Percentiles rank a stretch among this genome's conserved stretches.
Evolutionary conservation across 108 stramenopile species (phyloP).

Genomic region (Skeletonema tropicum): DNA sequence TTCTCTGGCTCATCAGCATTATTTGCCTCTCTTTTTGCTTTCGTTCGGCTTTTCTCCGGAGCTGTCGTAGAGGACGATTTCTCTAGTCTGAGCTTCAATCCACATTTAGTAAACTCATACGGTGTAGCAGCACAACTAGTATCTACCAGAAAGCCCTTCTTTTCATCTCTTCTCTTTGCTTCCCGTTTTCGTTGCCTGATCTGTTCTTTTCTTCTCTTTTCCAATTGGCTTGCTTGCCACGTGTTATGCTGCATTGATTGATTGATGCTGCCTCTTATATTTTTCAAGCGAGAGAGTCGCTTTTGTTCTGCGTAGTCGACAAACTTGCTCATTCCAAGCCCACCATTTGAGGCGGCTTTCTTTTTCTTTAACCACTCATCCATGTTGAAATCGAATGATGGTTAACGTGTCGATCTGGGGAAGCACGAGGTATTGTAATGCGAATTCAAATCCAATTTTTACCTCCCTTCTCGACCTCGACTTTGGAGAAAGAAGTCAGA

Average conservation of each 20-base stretch:
- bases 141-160: conserved; percentile 39
- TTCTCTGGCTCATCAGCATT: background rate
- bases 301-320: conserved; percentile 41
- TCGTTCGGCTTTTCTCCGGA: background rate
- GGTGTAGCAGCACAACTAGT: conserved; percentile 16
- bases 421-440: too few species aligned
- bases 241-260: conserved; percentile 32
- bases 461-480: too few species aligned
- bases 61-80: background rate
- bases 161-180: conserved; percentile 13
- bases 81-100: conserved; percentile 36
- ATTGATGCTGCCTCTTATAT: conserved; percentile 26
- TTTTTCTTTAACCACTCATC: conserved; percentile 32
- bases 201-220: conserved; percentile 45
- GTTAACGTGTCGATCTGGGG: too few species aligned
- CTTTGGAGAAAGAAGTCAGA: too few species aligned
- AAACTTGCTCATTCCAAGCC: conserved; percentile 41
- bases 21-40: background rate
- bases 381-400: background rate
- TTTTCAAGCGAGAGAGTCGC: conserved; percentile 34
- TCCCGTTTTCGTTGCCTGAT: conserved; percentile 40
- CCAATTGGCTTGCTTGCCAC: conserved; percentile 43
- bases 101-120: conserved; percentile 39
- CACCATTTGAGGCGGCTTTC: conserved; percentile 31
- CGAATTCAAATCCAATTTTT: too few species aligned